Conservation (phyloP, 768 basidiomycete species). For the Boletus barrowsii region DNA sequence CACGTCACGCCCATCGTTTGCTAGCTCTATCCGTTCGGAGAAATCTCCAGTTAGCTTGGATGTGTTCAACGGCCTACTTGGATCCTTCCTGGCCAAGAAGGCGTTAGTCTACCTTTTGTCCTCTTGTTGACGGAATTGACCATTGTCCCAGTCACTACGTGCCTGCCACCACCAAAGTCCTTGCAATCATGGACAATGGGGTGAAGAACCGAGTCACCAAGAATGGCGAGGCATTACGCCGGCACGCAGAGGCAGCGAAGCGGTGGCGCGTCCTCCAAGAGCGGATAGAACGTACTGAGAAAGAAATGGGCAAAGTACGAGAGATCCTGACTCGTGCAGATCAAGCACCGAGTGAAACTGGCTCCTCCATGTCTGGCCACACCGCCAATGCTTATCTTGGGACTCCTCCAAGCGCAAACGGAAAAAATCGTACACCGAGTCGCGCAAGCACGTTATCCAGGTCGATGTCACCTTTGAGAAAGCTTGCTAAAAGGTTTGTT, state of each 20-base stretch:
- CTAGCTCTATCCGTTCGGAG: conserved; percentile 47
- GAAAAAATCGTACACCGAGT: conserved; percentile 41
- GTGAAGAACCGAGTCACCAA: conserved; percentile 91
- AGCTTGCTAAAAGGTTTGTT: conserved; percentile 69
- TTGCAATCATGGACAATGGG: conserved; percentile 92
- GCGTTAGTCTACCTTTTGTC: conserved; percentile 48
- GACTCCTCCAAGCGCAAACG: conserved; percentile 55
- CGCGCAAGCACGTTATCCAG: conserved; percentile 51
- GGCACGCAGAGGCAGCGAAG: conserved; percentile 85
- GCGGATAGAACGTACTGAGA: conserved; percentile 75
- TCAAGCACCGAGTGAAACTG: conserved; percentile 61
- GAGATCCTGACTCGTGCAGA: conserved; percentile 50
- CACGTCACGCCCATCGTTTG: conserved; percentile 39
- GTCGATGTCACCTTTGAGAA: conserved; percentile 79
- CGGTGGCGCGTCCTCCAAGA: conserved; percentile 81
- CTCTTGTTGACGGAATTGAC: conserved; percentile 10
- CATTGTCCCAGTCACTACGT: conserved; percentile 73
- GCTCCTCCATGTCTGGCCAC: conserved; percentile 63
- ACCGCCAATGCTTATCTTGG: conserved; percentile 60
- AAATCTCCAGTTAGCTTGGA: conserved; percentile 55
- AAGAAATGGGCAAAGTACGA: conserved; percentile 74
- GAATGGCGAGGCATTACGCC: conserved; percentile 91
- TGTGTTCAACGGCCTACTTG: conserved; percentile 60
- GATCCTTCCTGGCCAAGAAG: conserved; percentile 85
- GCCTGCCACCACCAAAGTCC: conserved; percentile 88